Conservation (phyloP, 2,329 filamentous ascomycete species). For the Macrophomina phaseolina region DNA sequence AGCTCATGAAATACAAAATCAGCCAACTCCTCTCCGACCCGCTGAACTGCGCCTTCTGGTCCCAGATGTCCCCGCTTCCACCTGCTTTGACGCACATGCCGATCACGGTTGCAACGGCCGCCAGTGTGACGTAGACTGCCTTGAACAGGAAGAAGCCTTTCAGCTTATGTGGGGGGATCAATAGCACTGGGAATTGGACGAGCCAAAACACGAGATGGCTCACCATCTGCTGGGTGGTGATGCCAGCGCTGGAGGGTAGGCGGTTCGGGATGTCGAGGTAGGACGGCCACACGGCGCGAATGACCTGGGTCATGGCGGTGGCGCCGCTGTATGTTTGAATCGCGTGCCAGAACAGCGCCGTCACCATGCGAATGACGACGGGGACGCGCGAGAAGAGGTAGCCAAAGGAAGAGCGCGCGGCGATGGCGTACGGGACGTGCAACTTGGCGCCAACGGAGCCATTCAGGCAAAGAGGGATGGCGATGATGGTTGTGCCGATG, state of each 20-base stretch:
- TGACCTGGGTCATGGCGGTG: constrained; percentile 35
- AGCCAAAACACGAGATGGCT: constrained; percentile 37
- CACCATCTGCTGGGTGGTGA: constrained; percentile 42
- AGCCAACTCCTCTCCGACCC: constrained; percentile 29
- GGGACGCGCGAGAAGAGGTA: background rate
- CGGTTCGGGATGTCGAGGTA: constrained; percentile 52
- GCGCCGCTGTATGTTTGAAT: constrained; percentile 28
- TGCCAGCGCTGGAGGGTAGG: constrained; percentile 50
- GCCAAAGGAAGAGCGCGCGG: background rate
- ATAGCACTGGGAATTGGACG: constrained; percentile 37
- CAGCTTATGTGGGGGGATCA: constrained; percentile 36
- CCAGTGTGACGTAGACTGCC: constrained; percentile 28
- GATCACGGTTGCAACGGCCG: constrained; percentile 32
- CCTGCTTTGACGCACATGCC: constrained; percentile 34
- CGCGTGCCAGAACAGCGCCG: constrained; percentile 16
- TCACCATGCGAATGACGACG: background rate
- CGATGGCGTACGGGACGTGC: constrained; percentile 1
- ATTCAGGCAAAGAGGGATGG: constrained; percentile 33
- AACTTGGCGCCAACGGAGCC: constrained; percentile 28
- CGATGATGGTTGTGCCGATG: constrained; percentile 40
- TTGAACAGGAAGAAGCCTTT: constrained; percentile 32
- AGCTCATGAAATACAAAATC: constrained; percentile 30
- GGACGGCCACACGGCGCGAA: constrained; percentile 46
- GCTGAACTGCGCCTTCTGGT: background rate
- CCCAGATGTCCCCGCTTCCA: constrained; percentile 33